Percentiles rank a stretch among this genome's conserved stretches.
Conservation (phyloP, 805 yeast species). For the Ogataea nitratoaversa region DNA sequence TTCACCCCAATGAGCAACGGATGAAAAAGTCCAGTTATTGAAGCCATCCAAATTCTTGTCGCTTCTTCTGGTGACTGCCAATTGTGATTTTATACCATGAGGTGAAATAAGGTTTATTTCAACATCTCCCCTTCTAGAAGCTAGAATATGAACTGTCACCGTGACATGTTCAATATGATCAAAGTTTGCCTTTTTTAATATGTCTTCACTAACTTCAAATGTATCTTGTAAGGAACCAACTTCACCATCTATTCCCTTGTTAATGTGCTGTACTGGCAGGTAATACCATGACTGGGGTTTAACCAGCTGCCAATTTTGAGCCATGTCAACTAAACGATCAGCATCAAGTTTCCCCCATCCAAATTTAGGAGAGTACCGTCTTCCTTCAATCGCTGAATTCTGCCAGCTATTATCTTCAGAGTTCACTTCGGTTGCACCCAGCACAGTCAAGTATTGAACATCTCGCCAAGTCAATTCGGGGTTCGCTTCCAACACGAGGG, state of each 20-base stretch:
- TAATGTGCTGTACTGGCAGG: slow-evolving; percentile 37
- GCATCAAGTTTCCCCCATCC: slow-evolving; percentile 95
- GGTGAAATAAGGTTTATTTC: slow-evolving; percentile 70
- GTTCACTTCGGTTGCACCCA: slow-evolving; percentile 66
- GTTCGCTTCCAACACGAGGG: slow-evolving; percentile 76
- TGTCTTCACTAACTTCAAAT: slow-evolving; percentile 43
- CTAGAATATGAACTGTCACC: slow-evolving; percentile 66
- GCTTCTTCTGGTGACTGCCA: slow-evolving; percentile 61
- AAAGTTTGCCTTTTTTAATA: slow-evolving; percentile 53
- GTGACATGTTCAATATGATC: slow-evolving; percentile 82
- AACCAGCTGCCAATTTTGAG: slow-evolving; percentile 72
- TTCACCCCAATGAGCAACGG: slow-evolving; percentile 98
- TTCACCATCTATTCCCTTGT: slow-evolving; percentile 19
- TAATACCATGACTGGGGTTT: slow-evolving; percentile 87
- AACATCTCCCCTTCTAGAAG: slow-evolving; percentile 66
- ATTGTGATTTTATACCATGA: slow-evolving; percentile 61
- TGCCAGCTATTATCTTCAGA: slow-evolving; percentile 72
- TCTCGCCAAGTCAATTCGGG: slow-evolving; percentile 95
- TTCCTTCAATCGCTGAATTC: slow-evolving; percentile 54
- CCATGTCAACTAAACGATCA: slow-evolving; percentile 62
- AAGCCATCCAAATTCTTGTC: slow-evolving; percentile 63
- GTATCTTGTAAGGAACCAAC: slow-evolving; percentile 30
- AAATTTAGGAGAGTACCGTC: slow-evolving; percentile 74
- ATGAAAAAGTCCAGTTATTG: slow-evolving; percentile 84
- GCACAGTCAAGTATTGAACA: slow-evolving; percentile 76